Base-by-base conservation (phyloP, 768 basidiomycete genomes). In the Holtermannia corniformis region DNA sequence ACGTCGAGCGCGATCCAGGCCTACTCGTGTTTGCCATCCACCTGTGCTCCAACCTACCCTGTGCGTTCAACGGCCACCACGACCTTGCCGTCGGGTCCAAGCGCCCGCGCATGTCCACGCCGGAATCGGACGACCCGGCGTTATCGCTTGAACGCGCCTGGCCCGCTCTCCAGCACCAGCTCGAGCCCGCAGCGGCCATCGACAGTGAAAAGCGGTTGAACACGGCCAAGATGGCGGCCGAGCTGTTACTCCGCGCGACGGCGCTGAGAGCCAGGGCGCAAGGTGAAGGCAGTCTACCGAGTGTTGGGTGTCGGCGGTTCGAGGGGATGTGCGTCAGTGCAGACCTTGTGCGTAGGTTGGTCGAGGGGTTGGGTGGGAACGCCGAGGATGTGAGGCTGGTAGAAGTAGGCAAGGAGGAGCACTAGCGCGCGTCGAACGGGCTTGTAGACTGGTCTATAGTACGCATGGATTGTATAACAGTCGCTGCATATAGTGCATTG, bases 121-220 rank as follows among this genome's bases (percentile, higher is more conserved):
- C 14, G 40, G 37, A 25, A 21, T 49, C 48, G 10, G 63, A 68
- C 51, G 44, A 49, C 28, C 58, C 62, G 13, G 61, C 66, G 51
- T 41, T 72, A 32, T 52, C 61, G 7, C 47, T 70, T 40, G 70
- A 72, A 50, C 63, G 65, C 44, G 56, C 56, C 28, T 72, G 66
- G 68, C 44, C 54, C 23, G 63, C 62, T 1, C 50, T 72, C 12
- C 59, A 60, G 14, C 42, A 41, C 16, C 62, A 61, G 20, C 45
- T 70, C 7, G 68, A 72, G 42, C 65, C 66, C 7, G 65, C 61
- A 22, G 62, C 59, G 12, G 65, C 62, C n/a, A 55, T 59, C 3
- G 69, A 71, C 47, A 63, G 67, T 3, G 67, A 71, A 54, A 67
- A 68, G 45, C 59, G 63, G 57, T 67, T 71, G 27, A 67, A 68